Evolutionary conservation across 176 grass and related monocot genomes (phyloP).

Genomic region (Metroxylon sagu): DNA sequence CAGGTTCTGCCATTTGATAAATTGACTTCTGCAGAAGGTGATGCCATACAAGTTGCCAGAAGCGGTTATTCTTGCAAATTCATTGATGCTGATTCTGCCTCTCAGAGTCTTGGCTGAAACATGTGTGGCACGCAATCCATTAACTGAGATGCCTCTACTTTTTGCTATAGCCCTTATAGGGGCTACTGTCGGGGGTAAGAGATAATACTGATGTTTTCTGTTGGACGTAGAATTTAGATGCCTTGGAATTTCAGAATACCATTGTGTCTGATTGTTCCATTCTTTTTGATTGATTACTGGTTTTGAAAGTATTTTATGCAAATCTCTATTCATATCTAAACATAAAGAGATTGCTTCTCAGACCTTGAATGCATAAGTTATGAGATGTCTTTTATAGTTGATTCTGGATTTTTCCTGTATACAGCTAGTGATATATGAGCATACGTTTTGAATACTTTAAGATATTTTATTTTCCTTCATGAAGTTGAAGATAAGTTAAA

Average conservation of each 20-base stretch:
- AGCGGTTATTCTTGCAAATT: constrained; percentile 28
- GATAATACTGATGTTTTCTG: not conserved
- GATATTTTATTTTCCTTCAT: too few species aligned
- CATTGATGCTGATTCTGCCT: constrained; percentile 34
- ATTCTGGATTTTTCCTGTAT: too few species aligned
- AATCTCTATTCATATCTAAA: too few species aligned
- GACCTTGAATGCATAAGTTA: too few species aligned
- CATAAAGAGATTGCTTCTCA: too few species aligned
- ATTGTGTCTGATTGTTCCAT: not conserved
- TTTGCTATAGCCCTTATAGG: constrained; percentile 39
- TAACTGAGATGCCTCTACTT: constrained; percentile 50
- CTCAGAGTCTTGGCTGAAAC: constrained; percentile 38
- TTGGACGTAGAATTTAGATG: not conserved
- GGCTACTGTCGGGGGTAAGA: constrained; percentile 17
- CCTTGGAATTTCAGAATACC: not conserved
- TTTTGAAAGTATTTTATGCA: too few species aligned
- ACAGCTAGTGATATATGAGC: too few species aligned
- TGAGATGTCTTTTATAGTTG: too few species aligned
- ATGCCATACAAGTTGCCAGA: constrained; percentile 12
- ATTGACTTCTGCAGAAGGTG: constrained; percentile 29
- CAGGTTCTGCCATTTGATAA: constrained; percentile 25
- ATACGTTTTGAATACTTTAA: too few species aligned
- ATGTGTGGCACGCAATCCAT: constrained; percentile 28
- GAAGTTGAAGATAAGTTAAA: too few species aligned
- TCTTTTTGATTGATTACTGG: too few species aligned